Evolutionary conservation across 768 basidiomycete species (phyloP).

Genomic region (Suillus subluteus): DNA sequence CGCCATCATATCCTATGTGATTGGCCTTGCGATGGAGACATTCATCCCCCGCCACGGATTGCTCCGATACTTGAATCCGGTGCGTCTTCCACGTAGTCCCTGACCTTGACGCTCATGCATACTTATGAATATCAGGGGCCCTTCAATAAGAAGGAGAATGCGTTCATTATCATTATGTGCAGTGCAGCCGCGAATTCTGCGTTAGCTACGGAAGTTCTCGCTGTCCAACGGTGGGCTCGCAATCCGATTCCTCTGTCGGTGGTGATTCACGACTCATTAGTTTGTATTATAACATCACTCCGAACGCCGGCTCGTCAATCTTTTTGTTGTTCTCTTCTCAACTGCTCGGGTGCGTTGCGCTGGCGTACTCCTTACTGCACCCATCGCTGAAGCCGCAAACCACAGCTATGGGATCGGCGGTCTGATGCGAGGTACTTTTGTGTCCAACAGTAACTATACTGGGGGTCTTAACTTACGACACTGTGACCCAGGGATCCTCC

Average conservation of each 20-base stretch:
- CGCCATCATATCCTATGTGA: slow-evolving; percentile 50
- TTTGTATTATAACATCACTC: slow-evolving; percentile 54
- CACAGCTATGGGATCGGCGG: slow-evolving; percentile 54
- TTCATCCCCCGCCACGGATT: slow-evolving; percentile 48
- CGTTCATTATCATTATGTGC: slow-evolving; percentile 61
- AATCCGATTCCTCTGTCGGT: too few species aligned
- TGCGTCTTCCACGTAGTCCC: neutral
- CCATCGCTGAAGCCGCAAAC: neutral
- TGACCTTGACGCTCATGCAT: neutral
- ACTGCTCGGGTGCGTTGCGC: slow-evolving; percentile 34
- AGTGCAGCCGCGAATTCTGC: slow-evolving; percentile 57
- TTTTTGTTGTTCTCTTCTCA: slow-evolving; percentile 43
- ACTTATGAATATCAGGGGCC: slow-evolving; percentile 42
- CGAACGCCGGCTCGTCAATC: slow-evolving; percentile 48
- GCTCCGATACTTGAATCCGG: slow-evolving; percentile 56
- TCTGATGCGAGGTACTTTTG: slow-evolving; percentile 46
- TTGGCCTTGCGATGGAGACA: slow-evolving; percentile 51
- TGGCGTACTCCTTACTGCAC: neutral
- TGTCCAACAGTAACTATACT: neutral
- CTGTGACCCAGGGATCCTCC: slow-evolving; percentile 22
- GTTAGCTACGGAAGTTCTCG: slow-evolving; percentile 55
- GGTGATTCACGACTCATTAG: neutral
- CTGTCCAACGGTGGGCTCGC: slow-evolving; percentile 44
- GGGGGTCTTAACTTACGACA: neutral
- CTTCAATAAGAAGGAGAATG: slow-evolving; percentile 64